Conservation (phyloP, 257 asterid genomes). For the Cynanchum wilfordii region DNA sequence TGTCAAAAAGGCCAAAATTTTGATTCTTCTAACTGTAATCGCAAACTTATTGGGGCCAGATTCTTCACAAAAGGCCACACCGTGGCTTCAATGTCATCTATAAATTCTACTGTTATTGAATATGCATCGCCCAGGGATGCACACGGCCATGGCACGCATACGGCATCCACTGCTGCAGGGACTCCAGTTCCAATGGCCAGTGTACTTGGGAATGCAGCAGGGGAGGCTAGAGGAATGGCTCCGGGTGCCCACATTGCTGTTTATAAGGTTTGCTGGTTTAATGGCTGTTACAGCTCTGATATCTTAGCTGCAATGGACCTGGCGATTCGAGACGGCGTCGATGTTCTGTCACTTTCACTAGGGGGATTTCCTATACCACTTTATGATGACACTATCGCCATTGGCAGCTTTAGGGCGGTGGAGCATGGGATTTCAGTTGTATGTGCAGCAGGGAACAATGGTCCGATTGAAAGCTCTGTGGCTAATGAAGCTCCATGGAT, state of each 20-base stretch:
- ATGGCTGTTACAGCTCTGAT: slow-evolving; percentile 91
- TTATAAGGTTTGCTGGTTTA: slow-evolving; percentile 83
- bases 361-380: slow-evolving; percentile 86
- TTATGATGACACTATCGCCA: slow-evolving; percentile 77
- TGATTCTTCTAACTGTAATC: slow-evolving; percentile 55
- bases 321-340: slow-evolving; percentile 79
- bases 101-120: slow-evolving; percentile 30
- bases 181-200: slow-evolving; percentile 43
- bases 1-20: slow-evolving; percentile 63
- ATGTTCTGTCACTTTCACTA: slow-evolving; percentile 71
- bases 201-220: slow-evolving; percentile 60
- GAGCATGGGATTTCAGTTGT: slow-evolving; percentile 78
- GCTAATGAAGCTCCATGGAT: slow-evolving; percentile 94
- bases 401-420: slow-evolving; percentile 85
- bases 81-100: slow-evolving; percentile 43
- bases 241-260: slow-evolving; percentile 68
- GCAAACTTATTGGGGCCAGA: slow-evolving; percentile 77
- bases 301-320: slow-evolving; percentile 86
- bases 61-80: slow-evolving; percentile 73
- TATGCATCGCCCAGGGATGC: slow-evolving; percentile 79
- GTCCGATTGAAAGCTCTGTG: slow-evolving; percentile 69
- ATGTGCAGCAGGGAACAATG: slow-evolving; percentile 92
- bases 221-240: slow-evolving; percentile 88
- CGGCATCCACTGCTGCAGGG: slow-evolving; percentile 82
- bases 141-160: slow-evolving; percentile 84